Conservation (phyloP, 768 basidiomycete genomes). For the Psilocybe cyanescens region DNA sequence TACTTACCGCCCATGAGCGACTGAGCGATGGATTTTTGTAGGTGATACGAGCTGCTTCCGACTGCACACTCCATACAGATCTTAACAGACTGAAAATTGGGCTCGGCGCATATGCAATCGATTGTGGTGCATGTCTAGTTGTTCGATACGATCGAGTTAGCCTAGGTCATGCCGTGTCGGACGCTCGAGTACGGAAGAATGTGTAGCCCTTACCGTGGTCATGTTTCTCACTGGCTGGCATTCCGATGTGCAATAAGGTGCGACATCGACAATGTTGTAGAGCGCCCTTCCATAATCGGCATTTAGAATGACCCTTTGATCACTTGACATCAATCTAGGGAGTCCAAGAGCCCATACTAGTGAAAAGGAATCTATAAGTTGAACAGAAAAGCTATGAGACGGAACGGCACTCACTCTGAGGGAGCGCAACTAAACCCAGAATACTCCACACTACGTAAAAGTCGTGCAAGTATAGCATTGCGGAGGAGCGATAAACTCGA, state of each 20-base stretch:
- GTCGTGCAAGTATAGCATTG: not conserved
- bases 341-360: not conserved
- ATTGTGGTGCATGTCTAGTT: not conserved
- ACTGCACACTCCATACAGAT: not conserved
- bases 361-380: not conserved
- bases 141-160: not conserved
- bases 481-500: not conserved
- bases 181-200: not conserved
- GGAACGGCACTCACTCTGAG: not conserved
- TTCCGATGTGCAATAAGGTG: not conserved
- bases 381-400: not conserved
- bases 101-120: not conserved
- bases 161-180: not conserved
- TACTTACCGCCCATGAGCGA: not conserved
- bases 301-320: not conserved
- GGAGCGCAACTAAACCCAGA: not conserved
- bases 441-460: not conserved
- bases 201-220: not conserved
- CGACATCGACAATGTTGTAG: not conserved
- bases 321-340: not conserved
- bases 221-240: not conserved
- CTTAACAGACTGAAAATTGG: not conserved
- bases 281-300: not conserved
- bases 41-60: not conserved
- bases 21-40: not conserved